Conservation (phyloP, 2,329 filamentous ascomycete species). For the Clarireedia monteithiana region DNA sequence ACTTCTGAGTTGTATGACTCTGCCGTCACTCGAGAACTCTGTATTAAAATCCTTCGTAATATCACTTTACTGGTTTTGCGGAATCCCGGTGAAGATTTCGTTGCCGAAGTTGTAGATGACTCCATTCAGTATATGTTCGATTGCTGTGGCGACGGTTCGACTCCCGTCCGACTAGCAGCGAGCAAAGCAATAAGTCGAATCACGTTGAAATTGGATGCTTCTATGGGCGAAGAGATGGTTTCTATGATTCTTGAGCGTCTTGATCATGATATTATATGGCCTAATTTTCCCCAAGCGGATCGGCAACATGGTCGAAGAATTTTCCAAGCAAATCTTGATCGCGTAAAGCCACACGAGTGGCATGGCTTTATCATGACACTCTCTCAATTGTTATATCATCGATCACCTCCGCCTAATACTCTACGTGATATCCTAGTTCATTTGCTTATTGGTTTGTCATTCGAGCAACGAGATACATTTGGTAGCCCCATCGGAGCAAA, state of each 20-base stretch:
- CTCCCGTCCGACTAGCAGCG: conserved; percentile 79
- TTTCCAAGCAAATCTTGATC: conserved; percentile 50
- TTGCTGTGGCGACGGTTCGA: conserved; percentile 76
- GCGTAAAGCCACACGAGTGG: conserved; percentile 79
- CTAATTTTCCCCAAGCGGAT: neutral
- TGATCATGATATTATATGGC: conserved; percentile 42
- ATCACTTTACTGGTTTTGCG: conserved; percentile 52
- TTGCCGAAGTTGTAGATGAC: conserved; percentile 59
- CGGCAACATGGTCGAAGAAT: conserved; percentile 31
- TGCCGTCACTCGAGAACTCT: conserved; percentile 70
- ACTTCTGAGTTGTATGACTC: conserved; percentile 56
- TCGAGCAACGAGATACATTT: conserved; percentile 80
- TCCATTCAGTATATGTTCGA: conserved; percentile 77
- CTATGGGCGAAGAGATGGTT: conserved; percentile 80
- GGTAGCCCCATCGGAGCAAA: conserved; percentile 83
- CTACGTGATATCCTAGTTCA: conserved; percentile 69
- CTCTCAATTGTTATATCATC: conserved; percentile 77
- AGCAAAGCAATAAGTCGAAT: conserved; percentile 90
- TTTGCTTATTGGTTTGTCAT: conserved; percentile 71
- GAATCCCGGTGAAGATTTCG: conserved; percentile 1
- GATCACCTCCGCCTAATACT: conserved; percentile 64
- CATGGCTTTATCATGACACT: conserved; percentile 86
- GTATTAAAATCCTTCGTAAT: conserved; percentile 78
- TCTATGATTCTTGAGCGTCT: conserved; percentile 72
- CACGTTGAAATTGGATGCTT: conserved; percentile 67